Evolutionary conservation across 306 rosid species (phyloP), one percentile per base, ranked within the genome.

Genomic region (Luffa acutangula): DNA sequence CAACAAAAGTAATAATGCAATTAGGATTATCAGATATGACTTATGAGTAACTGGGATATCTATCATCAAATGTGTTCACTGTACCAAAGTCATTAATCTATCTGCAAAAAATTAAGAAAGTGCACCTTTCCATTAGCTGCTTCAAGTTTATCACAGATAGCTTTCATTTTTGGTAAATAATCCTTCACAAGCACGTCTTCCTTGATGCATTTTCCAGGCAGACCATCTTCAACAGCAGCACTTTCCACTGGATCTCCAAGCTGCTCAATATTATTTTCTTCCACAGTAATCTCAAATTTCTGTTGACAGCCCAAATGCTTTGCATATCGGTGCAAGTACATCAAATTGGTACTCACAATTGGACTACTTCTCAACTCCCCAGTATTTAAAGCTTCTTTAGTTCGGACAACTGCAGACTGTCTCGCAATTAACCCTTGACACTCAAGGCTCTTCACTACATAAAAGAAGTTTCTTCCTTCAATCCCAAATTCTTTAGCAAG

Each of bases 81-180:
- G 3, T 71, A 46, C 6, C 13, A 6, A 78, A 76, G 18, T 1
- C 46, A 13, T 33, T 67, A 39, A 64, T 52, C 58, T 43, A 66
- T 14, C 6, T 34, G 73, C 33, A n/a, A 84, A 53, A 66, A 65
- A 42, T 80, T 51, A 62, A 80, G 64, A 43, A 80, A 60, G 77
- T 10, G 65, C 48, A 91, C 97, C 97, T 95, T 89, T 89, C 85
- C 92, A 76, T 89, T 87, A 79, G 97, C 95, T 80, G 85, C 91
- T 69, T 85, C 93, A 52, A 95, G 96, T 83, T 83, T 86, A 79
- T 87, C 87, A 65, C 90, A 87, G 56, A 95, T 82, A 77, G 90
- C 92, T 80, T 95, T 85, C 82, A 95, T 87, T 70, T 84, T 90
- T 53, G 95, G 98, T 34, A 85, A 62, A 87, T 84, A 91, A 83